A percentile compares a stretch with the other conserved stretches of the same genome.
Conservation (phyloP, 2,329 filamentous ascomycete genomes). For the Pseudohalonectria lignicola region DNA sequence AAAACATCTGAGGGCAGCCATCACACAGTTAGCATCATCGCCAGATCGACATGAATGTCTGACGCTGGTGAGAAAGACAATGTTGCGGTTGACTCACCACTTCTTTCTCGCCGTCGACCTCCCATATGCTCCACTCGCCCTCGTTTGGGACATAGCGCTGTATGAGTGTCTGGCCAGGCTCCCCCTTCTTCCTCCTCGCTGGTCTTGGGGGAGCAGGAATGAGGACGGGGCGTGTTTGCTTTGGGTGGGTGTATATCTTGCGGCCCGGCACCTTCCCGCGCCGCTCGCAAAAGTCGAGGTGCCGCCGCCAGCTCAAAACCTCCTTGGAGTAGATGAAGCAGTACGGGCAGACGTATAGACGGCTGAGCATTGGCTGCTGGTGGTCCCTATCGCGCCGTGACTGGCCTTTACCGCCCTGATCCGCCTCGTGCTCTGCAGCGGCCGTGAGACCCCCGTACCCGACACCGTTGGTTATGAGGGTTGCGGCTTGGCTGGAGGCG, state of each 20-base stretch:
- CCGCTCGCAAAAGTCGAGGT: conserved; percentile 46
- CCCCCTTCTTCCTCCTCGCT: conserved; percentile 25
- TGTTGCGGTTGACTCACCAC: conserved; percentile 54
- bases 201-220: conserved; percentile 19
- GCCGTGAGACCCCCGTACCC: too few relatives aligned
- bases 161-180: conserved; percentile 19
- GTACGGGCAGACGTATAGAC: conserved; percentile 78
- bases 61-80: too few relatives aligned
- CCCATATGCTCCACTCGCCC: conserved; percentile 77
- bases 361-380: conserved; percentile 39
- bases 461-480: conserved; percentile 1
- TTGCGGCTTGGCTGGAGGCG: conserved; percentile 16
- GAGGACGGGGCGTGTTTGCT: conserved; percentile 27
- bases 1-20: conserved; percentile 75
- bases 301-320: conserved; percentile 44
- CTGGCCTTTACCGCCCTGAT: conserved; percentile 16
- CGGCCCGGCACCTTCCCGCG: conserved; percentile 47
- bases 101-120: conserved; percentile 82
- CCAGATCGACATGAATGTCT: neutral
- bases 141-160: conserved; percentile 42
- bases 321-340: conserved; percentile 87
- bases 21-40: conserved; percentile 1
- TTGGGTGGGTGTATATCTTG: conserved; percentile 60
- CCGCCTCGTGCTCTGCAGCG: conserved; percentile 13
- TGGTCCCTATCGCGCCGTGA: conserved; percentile 15